These are phyloP conservation scores for Kurtzmaniella fragi DNA, from an alignment of 805 yeast species.

Conservation along the genomic window DNA sequence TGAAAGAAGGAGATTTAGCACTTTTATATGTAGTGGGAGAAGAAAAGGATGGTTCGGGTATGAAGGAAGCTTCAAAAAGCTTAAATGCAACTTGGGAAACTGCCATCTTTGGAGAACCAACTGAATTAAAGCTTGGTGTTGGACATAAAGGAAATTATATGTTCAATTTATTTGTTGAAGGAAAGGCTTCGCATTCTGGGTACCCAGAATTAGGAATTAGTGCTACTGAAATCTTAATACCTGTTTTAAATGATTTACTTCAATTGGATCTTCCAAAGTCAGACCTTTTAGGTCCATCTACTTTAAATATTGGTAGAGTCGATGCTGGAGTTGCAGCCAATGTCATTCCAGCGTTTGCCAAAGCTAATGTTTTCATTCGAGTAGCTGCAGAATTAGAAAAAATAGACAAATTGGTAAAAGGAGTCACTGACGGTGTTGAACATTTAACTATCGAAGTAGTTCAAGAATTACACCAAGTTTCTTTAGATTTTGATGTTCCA, in stretches of 20 bases:
- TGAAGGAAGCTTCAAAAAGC: constrained; percentile 39
- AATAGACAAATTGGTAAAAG: constrained; percentile 31
- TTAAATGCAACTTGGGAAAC: constrained; percentile 49
- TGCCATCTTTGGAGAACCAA: constrained; percentile 73
- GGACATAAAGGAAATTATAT: constrained; percentile 63
- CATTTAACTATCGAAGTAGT: constrained; percentile 15
- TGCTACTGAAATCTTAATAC: constrained; percentile 53
- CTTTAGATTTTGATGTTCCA: constrained; percentile 54
- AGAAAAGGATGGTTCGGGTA: constrained; percentile 63
- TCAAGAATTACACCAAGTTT: constrained; percentile 34
- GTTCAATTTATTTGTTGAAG: constrained; percentile 41
- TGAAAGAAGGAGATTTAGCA: constrained; percentile 52
- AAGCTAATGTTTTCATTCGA: constrained; percentile 47
- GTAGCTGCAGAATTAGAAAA: constrained; percentile 44
- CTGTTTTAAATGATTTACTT: constrained; percentile 43
- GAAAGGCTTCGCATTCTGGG: constrained; percentile 61
- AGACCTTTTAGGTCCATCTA: constrained; percentile 53
- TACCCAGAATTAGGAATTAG: constrained; percentile 66
- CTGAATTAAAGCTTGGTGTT: constrained; percentile 60
- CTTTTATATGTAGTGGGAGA: constrained; percentile 67
- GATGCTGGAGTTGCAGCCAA: constrained; percentile 63
- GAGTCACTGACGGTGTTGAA: constrained; percentile 24
- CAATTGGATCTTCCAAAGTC: constrained; percentile 43
- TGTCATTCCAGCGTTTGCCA: constrained; percentile 57
- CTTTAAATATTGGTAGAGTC: constrained; percentile 56